These are phyloP conservation scores for Podospora pseudopauciseta DNA, from an alignment of 495 filamentous ascomycete genomes.

Conservation along the genomic window DNA sequence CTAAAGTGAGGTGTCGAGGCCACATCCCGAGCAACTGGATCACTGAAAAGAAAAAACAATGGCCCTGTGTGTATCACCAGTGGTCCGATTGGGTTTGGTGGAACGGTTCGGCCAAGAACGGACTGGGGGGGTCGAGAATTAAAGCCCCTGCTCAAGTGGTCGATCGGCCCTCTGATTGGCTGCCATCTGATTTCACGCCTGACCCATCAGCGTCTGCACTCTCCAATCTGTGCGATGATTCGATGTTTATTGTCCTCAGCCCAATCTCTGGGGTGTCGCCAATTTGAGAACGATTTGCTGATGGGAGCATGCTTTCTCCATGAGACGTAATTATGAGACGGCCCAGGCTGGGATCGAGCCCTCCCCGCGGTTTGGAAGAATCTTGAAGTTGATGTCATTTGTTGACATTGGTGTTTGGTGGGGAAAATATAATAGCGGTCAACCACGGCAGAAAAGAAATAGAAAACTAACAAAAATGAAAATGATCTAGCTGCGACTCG, in stretches of 20 bases:
- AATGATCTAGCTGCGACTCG: not conserved
- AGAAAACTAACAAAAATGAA: not conserved
- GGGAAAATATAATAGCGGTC: not conserved
- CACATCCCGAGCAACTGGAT: not conserved
- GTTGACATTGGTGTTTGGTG: no score
- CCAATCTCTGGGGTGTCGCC: not conserved
- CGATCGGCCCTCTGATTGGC: not conserved
- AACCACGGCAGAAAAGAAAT: not conserved
- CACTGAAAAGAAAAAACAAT: not conserved
- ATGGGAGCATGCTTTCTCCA: not conserved
- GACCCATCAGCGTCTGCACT: not conserved
- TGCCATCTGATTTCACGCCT: constrained; percentile 1
- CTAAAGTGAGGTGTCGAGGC: not conserved
- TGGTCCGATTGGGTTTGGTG: not conserved
- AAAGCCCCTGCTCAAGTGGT: not conserved
- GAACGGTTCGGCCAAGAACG: not conserved
- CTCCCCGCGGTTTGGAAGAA: no score
- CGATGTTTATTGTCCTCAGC: not conserved
- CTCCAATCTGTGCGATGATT: not conserved
- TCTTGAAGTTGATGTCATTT: no score
- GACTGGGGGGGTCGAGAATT: not conserved
- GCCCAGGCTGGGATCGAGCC: no score
- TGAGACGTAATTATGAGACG: no score
- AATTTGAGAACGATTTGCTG: not conserved
- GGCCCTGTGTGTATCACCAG: not conserved